Evolutionary conservation across 1,139 yeast genomes (phyloP).

Genomic region (Scheffersomyces parashehatae): DNA sequence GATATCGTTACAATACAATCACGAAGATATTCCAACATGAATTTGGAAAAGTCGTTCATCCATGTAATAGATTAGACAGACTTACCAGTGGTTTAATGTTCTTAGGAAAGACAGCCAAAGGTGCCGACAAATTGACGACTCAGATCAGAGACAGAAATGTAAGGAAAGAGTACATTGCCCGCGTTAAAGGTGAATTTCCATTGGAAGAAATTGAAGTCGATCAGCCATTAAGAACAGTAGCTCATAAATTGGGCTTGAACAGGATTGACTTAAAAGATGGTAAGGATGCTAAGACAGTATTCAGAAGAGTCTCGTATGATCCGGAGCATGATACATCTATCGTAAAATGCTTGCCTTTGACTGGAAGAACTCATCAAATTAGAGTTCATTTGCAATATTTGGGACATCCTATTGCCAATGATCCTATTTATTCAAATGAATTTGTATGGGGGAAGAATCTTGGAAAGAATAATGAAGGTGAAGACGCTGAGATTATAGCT

Average conservation of each 20-base stretch:
- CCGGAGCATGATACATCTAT: slow-evolving; percentile 59
- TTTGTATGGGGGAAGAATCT: slow-evolving; percentile 69
- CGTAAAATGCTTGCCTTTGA: slow-evolving; percentile 79
- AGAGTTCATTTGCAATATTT: slow-evolving; percentile 86
- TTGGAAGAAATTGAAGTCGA: slow-evolving; percentile 50
- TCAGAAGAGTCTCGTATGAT: slow-evolving; percentile 61
- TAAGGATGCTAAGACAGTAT: slow-evolving; percentile 60
- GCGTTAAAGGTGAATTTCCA: slow-evolving; percentile 87
- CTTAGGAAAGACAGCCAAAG: slow-evolving; percentile 77
- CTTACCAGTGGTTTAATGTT: slow-evolving; percentile 95
- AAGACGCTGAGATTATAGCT: slow-evolving; percentile 43
- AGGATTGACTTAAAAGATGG: slow-evolving; percentile 65
- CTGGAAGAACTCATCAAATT: slow-evolving; percentile 95
- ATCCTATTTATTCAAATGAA: slow-evolving; percentile 75
- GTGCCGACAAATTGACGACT: slow-evolving; percentile 75
- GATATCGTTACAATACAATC: slow-evolving; percentile 83
- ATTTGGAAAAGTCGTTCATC: slow-evolving; percentile 64
- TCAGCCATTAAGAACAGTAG: slow-evolving; percentile 67
- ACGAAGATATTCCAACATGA: slow-evolving; percentile 81
- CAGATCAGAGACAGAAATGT: slow-evolving; percentile 79
- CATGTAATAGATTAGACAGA: slow-evolving; percentile 89
- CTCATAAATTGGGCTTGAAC: slow-evolving; percentile 79
- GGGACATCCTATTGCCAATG: slow-evolving; percentile 92
- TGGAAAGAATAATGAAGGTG: slow-evolving; percentile 56
- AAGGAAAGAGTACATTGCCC: slow-evolving; percentile 78